Percentiles rank a stretch among this genome's conserved stretches.
phyloP scores from a whole-genome alignment of 2,329 filamentous ascomycete genomes.

The Podosphaera fusca region DNA sequence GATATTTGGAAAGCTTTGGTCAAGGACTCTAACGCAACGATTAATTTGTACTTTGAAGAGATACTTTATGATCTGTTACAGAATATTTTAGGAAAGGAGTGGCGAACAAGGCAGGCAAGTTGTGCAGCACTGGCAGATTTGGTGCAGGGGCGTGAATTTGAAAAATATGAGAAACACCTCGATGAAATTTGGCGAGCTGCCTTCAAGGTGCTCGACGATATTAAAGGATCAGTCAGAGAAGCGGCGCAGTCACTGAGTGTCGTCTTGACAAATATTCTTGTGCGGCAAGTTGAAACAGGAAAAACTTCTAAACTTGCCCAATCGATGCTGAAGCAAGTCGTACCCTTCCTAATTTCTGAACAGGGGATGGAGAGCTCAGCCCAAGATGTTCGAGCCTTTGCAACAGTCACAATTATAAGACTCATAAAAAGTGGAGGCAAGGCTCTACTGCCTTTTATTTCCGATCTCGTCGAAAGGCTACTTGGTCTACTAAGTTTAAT shows the following conservation, averaged over 20 bases:
- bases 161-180: slow-evolving; percentile 65
- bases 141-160: slow-evolving; percentile 54
- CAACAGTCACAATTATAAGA: slow-evolving; percentile 62
- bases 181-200: slow-evolving; percentile 65
- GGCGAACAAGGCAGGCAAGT: slow-evolving; percentile 79
- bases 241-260: slow-evolving; percentile 68
- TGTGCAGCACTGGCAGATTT: slow-evolving; percentile 78
- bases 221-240: slow-evolving; percentile 69
- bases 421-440: slow-evolving; percentile 78
- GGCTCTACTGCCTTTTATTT: slow-evolving; percentile 56
- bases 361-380: slow-evolving; percentile 77
- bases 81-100: slow-evolving; percentile 74
- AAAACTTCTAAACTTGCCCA: slow-evolving; percentile 45
- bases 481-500: slow-evolving; percentile 66
- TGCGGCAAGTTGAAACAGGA: slow-evolving; percentile 64
- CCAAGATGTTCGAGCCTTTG: slow-evolving; percentile 67
- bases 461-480: slow-evolving; percentile 58
- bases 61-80: slow-evolving; percentile 75
- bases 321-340: slow-evolving; percentile 62
- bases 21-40: slow-evolving; percentile 55
- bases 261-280: slow-evolving; percentile 61
- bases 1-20: slow-evolving; percentile 95
- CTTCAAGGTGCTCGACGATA: slow-evolving; percentile 85
- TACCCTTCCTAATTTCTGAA: slow-evolving; percentile 76
- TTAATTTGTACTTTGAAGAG: slow-evolving; percentile 63